Base-by-base conservation (phyloP, 352 stramenopile genomes). In the Phytopythium montanum region DNA sequence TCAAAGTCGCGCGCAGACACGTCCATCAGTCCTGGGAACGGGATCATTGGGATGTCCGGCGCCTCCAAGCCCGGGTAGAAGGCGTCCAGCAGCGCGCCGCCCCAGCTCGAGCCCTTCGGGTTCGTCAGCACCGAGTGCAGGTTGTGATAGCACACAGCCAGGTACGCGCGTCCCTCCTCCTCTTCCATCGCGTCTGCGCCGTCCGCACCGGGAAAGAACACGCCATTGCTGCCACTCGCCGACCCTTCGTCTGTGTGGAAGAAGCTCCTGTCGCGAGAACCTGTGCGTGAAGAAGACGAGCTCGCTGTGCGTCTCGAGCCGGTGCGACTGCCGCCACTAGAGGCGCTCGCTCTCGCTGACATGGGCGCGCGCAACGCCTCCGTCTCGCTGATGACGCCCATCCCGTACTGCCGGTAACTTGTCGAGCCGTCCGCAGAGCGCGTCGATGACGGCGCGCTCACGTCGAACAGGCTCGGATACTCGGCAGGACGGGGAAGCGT, bases 41-140 rank as follows among this genome's bases (percentile, higher is more conserved):
- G 78, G 13, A 89, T 70, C 51, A 92, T 62, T 14, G 67, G 66
- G 58, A 92, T 81, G 38, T 95, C 85, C 5, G 79, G 58, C 31
- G 60, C 69, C 45, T 90, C 83, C 25, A 90, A 66, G 9, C 73
- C 72, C 53, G 82, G 81, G 44, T 88, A 91, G 25, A 95, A 75
- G 50, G 73, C 81, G 48, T 95, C 85, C 7, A 95, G 69, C 45
- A 93, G 53, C 25, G 79, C 72, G 38, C 74, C 76, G 50, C 80
- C 67, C 85, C 85, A 95, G 65, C 82, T 85, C 46, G 58, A 82
- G 7, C 75, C 81, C 56, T 90, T 88, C 6, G 86, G 86, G 49
- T 92, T 92, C 0, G 79, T 88, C 36, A 95, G 69, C 54, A 95
- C 86, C 31, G 86, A 94, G 69, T 95, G 82, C 28, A 95, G 60